Percentiles rank a stretch among this genome's conserved stretches.
Conservation (phyloP, 1,284 basidiomycete species). For the Pseudozyma tsukubaensis region DNA sequence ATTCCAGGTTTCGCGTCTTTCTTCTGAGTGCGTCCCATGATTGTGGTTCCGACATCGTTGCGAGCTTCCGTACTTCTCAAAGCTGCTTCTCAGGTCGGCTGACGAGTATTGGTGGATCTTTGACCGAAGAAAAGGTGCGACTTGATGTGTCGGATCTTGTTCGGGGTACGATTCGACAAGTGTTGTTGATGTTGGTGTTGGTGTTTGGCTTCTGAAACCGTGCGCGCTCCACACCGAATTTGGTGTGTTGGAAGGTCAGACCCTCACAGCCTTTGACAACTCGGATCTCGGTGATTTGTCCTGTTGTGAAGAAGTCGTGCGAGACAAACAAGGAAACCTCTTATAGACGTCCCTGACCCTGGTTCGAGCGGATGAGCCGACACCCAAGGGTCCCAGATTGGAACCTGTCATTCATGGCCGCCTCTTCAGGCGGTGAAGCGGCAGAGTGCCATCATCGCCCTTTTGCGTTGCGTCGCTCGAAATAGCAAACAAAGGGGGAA, state of each 20-base stretch:
- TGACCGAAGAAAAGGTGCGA: too few relatives aligned
- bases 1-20: slow-evolving; percentile 89
- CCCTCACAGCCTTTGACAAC: not conserved
- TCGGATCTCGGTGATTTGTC: not conserved
- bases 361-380: not conserved
- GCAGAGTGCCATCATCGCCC: not conserved
- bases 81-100: too few relatives aligned
- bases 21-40: slow-evolving; percentile 75
- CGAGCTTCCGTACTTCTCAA: not conserved
- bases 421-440: not conserved
- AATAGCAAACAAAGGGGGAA: not conserved
- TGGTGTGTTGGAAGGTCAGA: slow-evolving; percentile 5
- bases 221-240: not conserved
- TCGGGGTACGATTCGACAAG: not conserved
- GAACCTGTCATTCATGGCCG: not conserved
- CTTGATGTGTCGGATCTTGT: too few relatives aligned
- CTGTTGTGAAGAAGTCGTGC: not conserved
- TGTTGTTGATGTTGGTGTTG: not conserved
- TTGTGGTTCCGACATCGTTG: slow-evolving; percentile 5
- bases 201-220: slow-evolving; percentile 1
- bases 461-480: not conserved
- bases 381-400: not conserved
- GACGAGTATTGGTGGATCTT: too few relatives aligned
- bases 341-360: not conserved
- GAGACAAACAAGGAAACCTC: not conserved